phyloP scores from a whole-genome alignment of 2,329 filamentous ascomycete genomes.

The Beauveria scarabaeidicola region DNA sequence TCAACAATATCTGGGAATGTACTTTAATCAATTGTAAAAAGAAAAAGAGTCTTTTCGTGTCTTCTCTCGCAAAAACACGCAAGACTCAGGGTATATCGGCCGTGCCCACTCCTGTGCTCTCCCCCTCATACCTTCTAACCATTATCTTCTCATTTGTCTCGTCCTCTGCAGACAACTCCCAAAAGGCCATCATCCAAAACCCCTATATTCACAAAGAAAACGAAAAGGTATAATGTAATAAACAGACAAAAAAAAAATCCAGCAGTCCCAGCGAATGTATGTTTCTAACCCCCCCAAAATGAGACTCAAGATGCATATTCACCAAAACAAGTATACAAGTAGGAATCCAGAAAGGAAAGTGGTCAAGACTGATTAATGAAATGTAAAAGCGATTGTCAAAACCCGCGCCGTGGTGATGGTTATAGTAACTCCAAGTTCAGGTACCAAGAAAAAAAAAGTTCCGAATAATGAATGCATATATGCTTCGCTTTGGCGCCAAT shows the following conservation, averaged over 20 bases:
- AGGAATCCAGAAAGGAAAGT: neutral
- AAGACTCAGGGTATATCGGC: neutral
- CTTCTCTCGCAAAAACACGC: neutral
- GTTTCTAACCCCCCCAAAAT: too few species aligned
- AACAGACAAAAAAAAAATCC: neutral
- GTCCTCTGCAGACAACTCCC: too few species aligned
- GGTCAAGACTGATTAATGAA: neutral
- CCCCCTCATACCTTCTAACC: too few species aligned
- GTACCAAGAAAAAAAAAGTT: neutral
- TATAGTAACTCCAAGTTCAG: neutral
- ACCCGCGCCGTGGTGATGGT: neutral
- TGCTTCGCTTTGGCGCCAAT: neutral
- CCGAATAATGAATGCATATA: neutral
- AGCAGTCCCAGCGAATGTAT: neutral
- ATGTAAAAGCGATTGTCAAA: neutral
- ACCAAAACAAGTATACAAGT: neutral
- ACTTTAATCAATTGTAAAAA: neutral
- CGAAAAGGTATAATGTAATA: neutral
- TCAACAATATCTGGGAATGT: constrained; percentile 2
- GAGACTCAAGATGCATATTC: too few species aligned
- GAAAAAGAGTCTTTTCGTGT: neutral
- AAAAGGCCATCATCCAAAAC: neutral
- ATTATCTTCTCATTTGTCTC: too few species aligned
- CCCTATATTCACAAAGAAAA: neutral
- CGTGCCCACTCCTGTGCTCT: neutral